phyloP scores from a whole-genome alignment of 768 basidiomycete genomes.

The Leccinum fibrillosum region DNA sequence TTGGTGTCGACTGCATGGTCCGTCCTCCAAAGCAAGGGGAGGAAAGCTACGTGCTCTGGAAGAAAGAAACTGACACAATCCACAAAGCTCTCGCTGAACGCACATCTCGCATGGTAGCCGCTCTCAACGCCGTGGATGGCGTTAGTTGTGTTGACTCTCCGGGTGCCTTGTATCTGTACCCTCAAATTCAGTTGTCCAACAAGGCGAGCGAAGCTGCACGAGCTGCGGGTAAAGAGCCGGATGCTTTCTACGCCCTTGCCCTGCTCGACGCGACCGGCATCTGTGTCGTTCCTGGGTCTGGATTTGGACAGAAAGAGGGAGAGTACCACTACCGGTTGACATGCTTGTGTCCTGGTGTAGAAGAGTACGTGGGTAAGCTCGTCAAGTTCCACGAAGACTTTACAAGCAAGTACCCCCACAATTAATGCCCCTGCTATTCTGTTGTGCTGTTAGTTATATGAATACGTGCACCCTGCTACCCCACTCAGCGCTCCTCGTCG shows the following conservation, averaged over 20 bases:
- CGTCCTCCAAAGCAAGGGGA: constrained; percentile 79
- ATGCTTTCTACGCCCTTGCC: constrained; percentile 83
- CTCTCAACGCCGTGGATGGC: constrained; percentile 83
- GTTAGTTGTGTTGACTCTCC: constrained; percentile 87
- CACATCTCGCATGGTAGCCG: constrained; percentile 66
- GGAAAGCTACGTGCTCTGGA: constrained; percentile 75
- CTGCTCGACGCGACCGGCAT: constrained; percentile 89
- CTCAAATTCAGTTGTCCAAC: constrained; percentile 69
- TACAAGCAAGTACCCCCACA: constrained; percentile 42
- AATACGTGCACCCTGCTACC: background rate
- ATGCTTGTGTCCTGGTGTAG: constrained; percentile 91
- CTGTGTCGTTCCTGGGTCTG: constrained; percentile 89
- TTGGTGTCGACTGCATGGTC: constrained; percentile 94
- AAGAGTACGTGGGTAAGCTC: constrained; percentile 84
- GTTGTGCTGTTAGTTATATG: background rate
- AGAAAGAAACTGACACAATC: constrained; percentile 78
- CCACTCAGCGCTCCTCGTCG: background rate
- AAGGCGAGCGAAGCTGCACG: constrained; percentile 73
- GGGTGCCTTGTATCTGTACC: constrained; percentile 93
- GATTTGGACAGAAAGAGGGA: constrained; percentile 91
- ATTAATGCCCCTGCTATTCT: constrained; percentile 12
- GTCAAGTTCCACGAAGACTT: constrained; percentile 71
- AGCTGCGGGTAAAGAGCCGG: constrained; percentile 72
- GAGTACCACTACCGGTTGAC: constrained; percentile 92
- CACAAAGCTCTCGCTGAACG: constrained; percentile 72